phyloP scores from a whole-genome alignment of 345 rosid species.

The Bruguiera parviflora region DNA sequence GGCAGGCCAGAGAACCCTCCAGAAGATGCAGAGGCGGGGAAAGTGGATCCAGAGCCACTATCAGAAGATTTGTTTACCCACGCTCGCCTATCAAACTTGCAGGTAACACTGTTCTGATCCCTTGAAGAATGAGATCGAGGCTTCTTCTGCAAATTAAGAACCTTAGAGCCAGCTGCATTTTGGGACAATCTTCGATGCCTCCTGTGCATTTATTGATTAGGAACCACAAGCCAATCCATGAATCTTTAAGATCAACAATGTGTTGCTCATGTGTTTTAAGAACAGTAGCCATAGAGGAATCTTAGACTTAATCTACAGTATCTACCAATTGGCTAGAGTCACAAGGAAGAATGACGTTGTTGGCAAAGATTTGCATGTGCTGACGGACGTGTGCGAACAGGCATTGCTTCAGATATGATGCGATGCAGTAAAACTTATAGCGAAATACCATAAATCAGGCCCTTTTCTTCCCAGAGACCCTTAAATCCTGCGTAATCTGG shows the following conservation, averaged over 20 bases:
- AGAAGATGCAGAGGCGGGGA: conserved; percentile 57
- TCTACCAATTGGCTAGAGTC: too few species aligned
- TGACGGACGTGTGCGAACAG: neutral
- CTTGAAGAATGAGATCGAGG: conserved; percentile 39
- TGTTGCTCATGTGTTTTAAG: neutral
- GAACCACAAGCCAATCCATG: conserved; percentile 3
- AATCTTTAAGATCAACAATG: neutral
- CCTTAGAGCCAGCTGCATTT: conserved; percentile 26
- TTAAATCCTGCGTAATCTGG: neutral
- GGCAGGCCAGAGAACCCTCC: conserved; percentile 68
- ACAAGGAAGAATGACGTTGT: too few species aligned
- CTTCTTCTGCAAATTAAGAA: conserved; percentile 35
- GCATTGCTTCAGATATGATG: neutral
- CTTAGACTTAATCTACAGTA: too few species aligned
- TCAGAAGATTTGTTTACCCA: conserved; percentile 50
- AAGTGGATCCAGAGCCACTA: conserved; percentile 50
- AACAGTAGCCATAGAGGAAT: neutral
- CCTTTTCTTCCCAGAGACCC: neutral
- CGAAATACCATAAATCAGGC: neutral
- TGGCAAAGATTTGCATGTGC: too few species aligned
- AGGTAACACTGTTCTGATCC: conserved; percentile 53
- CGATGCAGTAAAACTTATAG: neutral
- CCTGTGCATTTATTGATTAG: conserved; percentile 35
- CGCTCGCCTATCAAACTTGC: conserved; percentile 57
- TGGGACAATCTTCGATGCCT: conserved; percentile 25